Evolutionary conservation across 2,329 filamentous ascomycete genomes (phyloP).

Genomic region (Cladosporium colombiae): DNA sequence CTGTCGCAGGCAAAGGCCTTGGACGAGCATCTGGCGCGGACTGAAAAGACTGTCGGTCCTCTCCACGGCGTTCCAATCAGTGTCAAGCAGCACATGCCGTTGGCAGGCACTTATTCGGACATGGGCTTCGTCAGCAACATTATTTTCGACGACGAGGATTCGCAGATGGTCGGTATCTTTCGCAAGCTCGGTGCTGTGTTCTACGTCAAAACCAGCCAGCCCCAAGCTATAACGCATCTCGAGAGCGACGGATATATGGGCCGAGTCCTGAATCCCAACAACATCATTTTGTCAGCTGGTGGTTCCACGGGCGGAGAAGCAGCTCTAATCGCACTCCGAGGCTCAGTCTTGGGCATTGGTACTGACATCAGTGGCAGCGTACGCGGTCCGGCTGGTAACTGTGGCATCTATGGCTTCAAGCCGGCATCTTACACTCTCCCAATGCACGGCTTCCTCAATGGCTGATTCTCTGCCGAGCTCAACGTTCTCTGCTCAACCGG

Average conservation of each 20-base stretch:
- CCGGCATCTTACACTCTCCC: too few species aligned
- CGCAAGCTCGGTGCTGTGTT: not conserved
- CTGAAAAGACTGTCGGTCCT: not conserved
- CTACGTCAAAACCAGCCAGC: not conserved
- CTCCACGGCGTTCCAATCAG: not conserved
- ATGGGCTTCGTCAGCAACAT: too few species aligned
- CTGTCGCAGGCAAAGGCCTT: not conserved
- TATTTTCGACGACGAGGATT: too few species aligned
- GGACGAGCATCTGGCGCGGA: not conserved
- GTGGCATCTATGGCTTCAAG: conserved; percentile 46
- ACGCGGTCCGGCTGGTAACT: conserved; percentile 50
- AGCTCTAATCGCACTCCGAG: not conserved
- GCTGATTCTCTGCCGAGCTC: too few species aligned
- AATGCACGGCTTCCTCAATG: too few species aligned
- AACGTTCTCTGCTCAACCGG: too few species aligned
- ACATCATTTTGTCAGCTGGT: not conserved
- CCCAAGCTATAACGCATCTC: not conserved
- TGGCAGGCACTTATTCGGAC: too few species aligned
- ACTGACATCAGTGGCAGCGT: conserved; percentile 49
- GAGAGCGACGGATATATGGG: not conserved
- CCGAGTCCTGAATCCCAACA: not conserved
- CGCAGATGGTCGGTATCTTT: not conserved
- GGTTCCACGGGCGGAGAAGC: not conserved
- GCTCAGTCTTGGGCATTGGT: not conserved
- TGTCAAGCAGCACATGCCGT: not conserved